Conservation (phyloP, 495 filamentous ascomycete species). For the Aspergillus biplanus region DNA sequence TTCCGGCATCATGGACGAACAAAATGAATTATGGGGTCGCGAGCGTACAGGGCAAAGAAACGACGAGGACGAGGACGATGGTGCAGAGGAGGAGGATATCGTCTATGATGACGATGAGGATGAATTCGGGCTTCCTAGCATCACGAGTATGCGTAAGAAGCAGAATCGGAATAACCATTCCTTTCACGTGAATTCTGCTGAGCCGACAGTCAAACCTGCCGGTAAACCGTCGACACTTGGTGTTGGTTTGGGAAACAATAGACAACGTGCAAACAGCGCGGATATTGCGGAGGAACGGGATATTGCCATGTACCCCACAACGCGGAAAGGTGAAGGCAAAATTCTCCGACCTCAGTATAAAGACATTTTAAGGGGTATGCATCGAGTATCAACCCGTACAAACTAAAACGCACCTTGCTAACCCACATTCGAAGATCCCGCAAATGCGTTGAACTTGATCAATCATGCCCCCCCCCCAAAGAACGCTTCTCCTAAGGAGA, state of each 20-base stretch:
- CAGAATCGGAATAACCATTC: constrained; percentile 54
- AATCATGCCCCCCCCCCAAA: constrained; percentile 76
- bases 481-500: constrained; percentile 79
- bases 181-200: constrained; percentile 45
- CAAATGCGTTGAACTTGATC: constrained; percentile 93
- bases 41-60: constrained; percentile 45
- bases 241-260: constrained; percentile 37
- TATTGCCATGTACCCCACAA: constrained; percentile 82
- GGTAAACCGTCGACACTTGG: constrained; percentile 37
- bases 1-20: constrained; percentile 72
- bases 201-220: constrained; percentile 44
- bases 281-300: constrained; percentile 91
- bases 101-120: constrained; percentile 87
- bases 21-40: constrained; percentile 76
- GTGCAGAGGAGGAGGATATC: constrained; percentile 69
- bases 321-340: constrained; percentile 88
- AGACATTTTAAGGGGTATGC: constrained; percentile 78
- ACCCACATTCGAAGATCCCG: constrained; percentile 66
- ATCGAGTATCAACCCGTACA: background rate
- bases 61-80: constrained; percentile 51
- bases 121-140: constrained; percentile 90
- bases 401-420: constrained; percentile 14
- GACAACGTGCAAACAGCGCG: constrained; percentile 70
- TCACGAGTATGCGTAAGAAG: constrained; percentile 83
- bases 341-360: constrained; percentile 97